Base-by-base conservation (phyloP, 176 grass and related monocot species). In the Puya raimondii region DNA sequence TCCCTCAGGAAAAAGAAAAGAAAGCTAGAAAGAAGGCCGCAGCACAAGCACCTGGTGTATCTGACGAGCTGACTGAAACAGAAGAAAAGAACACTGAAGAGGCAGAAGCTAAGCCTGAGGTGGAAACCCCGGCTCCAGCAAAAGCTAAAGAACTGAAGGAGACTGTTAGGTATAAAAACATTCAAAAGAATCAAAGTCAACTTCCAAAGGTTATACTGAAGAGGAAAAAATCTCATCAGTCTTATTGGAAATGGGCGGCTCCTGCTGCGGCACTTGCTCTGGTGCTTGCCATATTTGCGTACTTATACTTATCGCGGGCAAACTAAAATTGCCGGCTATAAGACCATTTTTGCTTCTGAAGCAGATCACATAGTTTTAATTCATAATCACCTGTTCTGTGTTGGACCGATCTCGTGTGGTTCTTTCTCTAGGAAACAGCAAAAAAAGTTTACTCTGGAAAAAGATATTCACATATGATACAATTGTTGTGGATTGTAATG, bases 1-100 rank as follows among this genome's bases (percentile, higher is more conserved):
- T 42, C 20, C 72, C 71, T 75, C 74, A 99, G 89, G 86, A 88
- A 77, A 88, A 91, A 72, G 89, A 93, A 80, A 99, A 87, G 72
- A 99, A 70, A 51, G 77, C 82, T 64, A 99, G 80, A 75, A 99
- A 90, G 82, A 93, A 86, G 64, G 76, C 72, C 53, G 83, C 50
- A 66, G 47, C 51, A 71, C 75, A 64, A 47, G 70, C 73, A 3
- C 76, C 79, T 10, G 57, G 52, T 23, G 67, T 10, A 17, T 63
- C 70, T 15, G 80, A 85, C 6, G 89, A 85, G 50, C 71, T 74
- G 17, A 74, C 64, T 59, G 93, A 92, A 29, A 67, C 82, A 0
- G 94, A 99, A 33, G 65, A 72, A 53, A 88, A 80, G 74, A 68
- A 74, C 74, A 87, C 76, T 50, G 94, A 92, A 69, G 73, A 80